Percentiles rank a stretch among this genome's conserved stretches.
phyloP scores from a whole-genome alignment of 208 protist species.

The Acanthamoeba triangularis region DNA sequence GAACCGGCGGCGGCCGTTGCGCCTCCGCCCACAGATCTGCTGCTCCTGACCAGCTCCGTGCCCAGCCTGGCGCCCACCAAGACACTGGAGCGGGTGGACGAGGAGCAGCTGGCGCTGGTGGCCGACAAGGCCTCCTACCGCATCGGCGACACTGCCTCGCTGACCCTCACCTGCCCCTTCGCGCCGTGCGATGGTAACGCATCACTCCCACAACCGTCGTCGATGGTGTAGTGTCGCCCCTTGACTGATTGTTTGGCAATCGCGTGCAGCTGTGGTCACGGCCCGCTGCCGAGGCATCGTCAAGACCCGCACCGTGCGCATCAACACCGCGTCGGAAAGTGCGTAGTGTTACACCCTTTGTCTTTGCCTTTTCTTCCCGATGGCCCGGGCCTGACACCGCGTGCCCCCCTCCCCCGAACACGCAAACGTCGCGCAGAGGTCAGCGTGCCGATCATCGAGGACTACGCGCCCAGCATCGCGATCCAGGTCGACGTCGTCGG shows the following conservation, averaged over 20 bases:
- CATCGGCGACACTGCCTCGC: conserved; percentile 57
- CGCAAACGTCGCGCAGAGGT: not conserved
- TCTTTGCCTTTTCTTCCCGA: too few species aligned
- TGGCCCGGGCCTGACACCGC: not conserved
- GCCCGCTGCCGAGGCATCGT: conserved; percentile 68
- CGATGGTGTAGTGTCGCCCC: not conserved
- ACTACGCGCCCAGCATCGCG: conserved; percentile 73
- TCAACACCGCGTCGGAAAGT: conserved; percentile 35
- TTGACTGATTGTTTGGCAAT: not conserved
- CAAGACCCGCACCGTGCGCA: conserved; percentile 65
- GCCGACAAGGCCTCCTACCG: conserved; percentile 71
- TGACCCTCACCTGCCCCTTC: conserved; percentile 62
- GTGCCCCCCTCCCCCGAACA: not conserved
- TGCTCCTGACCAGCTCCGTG: not conserved
- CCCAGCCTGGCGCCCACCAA: not conserved
- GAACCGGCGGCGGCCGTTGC: not conserved
- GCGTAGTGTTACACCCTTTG: not conserved
- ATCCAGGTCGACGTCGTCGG: conserved; percentile 73
- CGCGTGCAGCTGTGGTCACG: conserved; percentile 21
- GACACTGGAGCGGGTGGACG: not conserved
- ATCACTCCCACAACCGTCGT: not conserved
- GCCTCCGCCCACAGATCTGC: conserved; percentile 10
- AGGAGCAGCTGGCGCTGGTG: conserved; percentile 8
- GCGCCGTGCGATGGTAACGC: conserved; percentile 54
- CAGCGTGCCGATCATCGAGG: conserved; percentile 73